Evolutionary conservation across 2,329 filamentous ascomycete species (phyloP), one percentile per base, ranked within the genome.

Genomic region (Ascochyta rabiei): DNA sequence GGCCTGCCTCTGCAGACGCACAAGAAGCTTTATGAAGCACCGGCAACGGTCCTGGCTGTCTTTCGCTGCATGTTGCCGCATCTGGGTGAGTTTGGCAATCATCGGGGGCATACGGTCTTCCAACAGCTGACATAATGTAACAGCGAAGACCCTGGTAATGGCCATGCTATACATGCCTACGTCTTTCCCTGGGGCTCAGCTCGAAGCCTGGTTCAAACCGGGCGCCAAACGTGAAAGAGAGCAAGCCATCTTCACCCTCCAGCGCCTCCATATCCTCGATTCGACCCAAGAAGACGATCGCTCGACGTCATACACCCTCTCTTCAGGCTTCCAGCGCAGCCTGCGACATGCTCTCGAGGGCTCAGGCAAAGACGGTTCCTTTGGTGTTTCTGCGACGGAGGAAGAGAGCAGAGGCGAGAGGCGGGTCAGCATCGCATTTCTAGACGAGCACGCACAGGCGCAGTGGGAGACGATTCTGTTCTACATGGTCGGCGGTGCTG

Each of bases 381-480:
- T 99, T 70, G 95, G 95, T 54, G 89, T 98, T 1, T 89, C 92
- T 1, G 93, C 89, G 16, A 82, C 81, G 12, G 82, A 87, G 7
- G 34, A 82, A 79, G 30, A 82, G 86, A 21, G 80, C 85, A 3
- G 80, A 86, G 30, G 83, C 86, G 35, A 79, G 82, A 83, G 85
- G 43, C 83, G 86, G 40, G 84, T 95, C 43, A 86, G 89, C 55
- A 76, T 92, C 10, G 69, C 83, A 1, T 91, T 89, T 63, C 83
- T 99, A 53, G 95, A 99, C 70, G 83, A 86, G 24, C 96, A 93
- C 76, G 92, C 95, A 5, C 86, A 90, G 49, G 85, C 84, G 66
- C 93, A 96, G 71, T 99, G 95, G 93, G 96, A 99, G 75, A 89
- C 91, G 23, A 96, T 99, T 24, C 77, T 99, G 42, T 95, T 97